phyloP scores from a whole-genome alignment of 2,329 filamentous ascomycete genomes.

The Fusarium sp. region DNA sequence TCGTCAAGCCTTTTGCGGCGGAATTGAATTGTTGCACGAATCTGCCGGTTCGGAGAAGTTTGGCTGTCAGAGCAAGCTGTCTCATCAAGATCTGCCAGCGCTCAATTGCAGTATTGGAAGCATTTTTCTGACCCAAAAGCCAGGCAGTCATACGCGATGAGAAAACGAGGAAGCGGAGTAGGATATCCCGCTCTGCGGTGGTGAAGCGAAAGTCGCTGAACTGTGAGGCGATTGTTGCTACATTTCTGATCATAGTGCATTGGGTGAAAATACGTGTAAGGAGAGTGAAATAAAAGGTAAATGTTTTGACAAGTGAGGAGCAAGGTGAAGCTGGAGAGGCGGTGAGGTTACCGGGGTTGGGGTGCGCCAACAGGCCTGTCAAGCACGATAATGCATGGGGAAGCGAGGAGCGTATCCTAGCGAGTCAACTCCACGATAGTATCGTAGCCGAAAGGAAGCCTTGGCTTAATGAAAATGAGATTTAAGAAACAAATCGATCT shows the following conservation, averaged over 20 bases:
- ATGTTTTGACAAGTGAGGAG: neutral
- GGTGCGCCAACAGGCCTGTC: neutral
- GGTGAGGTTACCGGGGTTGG: constrained; percentile 5
- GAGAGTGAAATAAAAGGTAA: neutral
- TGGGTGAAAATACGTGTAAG: neutral
- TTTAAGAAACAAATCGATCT: neutral
- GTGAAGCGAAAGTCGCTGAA: neutral
- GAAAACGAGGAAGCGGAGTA: constrained; percentile 14
- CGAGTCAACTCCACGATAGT: neutral
- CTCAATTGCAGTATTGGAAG: neutral
- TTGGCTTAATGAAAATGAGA: neutral
- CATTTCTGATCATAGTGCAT: constrained; percentile 1
- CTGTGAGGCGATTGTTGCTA: neutral
- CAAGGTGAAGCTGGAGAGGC: neutral
- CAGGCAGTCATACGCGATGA: constrained; percentile 3
- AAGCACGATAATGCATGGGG: neutral
- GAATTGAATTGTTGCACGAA: constrained; percentile 3
- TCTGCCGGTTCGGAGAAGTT: constrained; percentile 4
- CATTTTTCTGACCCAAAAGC: constrained; percentile 5
- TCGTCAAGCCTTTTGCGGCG: neutral
- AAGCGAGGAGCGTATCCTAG: neutral
- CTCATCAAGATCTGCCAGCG: constrained; percentile 7
- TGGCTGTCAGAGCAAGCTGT: constrained; percentile 11
- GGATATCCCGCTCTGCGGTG: constrained; percentile 1
- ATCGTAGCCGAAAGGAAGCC: neutral